These are phyloP conservation scores for Ophiocordyceps camponoti-leonardi DNA, from an alignment of 2,329 filamentous ascomycete genomes.

Conservation along the genomic window DNA sequence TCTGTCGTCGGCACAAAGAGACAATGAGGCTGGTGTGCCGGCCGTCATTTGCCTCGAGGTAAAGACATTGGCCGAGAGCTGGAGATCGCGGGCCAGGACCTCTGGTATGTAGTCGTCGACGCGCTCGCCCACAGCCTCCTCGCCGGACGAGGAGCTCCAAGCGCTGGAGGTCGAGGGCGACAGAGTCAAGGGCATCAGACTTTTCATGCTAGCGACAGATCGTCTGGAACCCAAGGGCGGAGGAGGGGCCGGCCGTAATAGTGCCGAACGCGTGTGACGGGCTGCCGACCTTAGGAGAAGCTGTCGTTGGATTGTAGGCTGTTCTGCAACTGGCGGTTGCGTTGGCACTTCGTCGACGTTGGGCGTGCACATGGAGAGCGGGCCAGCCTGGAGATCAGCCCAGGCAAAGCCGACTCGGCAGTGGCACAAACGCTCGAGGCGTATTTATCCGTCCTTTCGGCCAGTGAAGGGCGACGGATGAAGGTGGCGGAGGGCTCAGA, in stretches of 20 bases:
- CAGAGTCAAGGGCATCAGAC: conserved; percentile 18
- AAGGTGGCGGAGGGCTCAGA: neutral
- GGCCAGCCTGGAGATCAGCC: conserved; percentile 2
- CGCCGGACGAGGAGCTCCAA: conserved; percentile 7
- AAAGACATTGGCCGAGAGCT: conserved; percentile 29
- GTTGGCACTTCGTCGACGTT: conserved; percentile 1
- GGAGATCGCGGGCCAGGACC: conserved; percentile 35
- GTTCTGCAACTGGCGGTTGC: neutral
- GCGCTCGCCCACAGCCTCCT: conserved; percentile 12
- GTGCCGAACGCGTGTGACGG: conserved; percentile 1
- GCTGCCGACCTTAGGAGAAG: neutral
- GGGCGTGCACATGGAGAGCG: conserved; percentile 2
- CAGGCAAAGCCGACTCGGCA: conserved; percentile 1
- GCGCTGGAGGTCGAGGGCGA: conserved; percentile 10
- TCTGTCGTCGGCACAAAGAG: conserved; percentile 15
- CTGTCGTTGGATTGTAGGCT: neutral
- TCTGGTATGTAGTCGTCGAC: conserved; percentile 33
- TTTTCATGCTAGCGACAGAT: conserved; percentile 22
- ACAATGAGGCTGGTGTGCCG: conserved; percentile 23
- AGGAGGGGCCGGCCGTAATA: conserved; percentile 5
- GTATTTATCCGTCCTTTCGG: conserved; percentile 1
- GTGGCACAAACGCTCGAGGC: neutral
- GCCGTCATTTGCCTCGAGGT: conserved; percentile 33
- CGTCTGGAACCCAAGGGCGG: conserved; percentile 10
- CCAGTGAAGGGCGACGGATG: neutral